These are phyloP conservation scores for Iris macrosiphon DNA, from an alignment of 106 monocot species.

Conservation along the genomic window DNA sequence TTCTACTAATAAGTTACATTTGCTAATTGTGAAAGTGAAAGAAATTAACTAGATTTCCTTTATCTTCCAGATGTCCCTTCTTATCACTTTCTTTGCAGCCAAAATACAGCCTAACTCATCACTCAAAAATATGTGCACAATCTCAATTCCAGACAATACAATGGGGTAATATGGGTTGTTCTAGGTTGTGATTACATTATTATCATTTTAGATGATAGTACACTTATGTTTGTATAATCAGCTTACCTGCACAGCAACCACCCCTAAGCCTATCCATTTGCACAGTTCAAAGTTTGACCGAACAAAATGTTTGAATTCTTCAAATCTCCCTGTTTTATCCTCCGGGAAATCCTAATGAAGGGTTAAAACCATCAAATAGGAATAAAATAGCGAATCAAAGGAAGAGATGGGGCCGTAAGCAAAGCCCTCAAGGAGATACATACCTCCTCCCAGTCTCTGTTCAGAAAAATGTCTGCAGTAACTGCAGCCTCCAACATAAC, in stretches of 20 bases:
- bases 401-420: background rate
- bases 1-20: no score
- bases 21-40: no score
- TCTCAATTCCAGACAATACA: no score
- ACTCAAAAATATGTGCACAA: no score
- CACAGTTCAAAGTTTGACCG: slow-evolving; percentile 54
- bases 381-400: background rate
- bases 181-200: no score
- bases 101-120: no score
- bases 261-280: slow-evolving; percentile 57
- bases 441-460: slow-evolving; percentile 71
- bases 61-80: no score
- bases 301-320: slow-evolving; percentile 61
- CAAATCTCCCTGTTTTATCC: slow-evolving; percentile 54
- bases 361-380: background rate
- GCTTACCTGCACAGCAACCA: slow-evolving; percentile 56
- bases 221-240: background rate
- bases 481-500: slow-evolving; percentile 56
- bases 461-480: slow-evolving; percentile 55
- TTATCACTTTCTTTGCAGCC: no score
- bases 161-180: no score
- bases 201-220: no score
- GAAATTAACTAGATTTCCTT: no score
- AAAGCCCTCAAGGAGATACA: slow-evolving; percentile 1
- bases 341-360: slow-evolving; percentile 51